A percentile compares a stretch with the other conserved stretches of the same genome.
Evolutionary conservation across 2,329 filamentous ascomycete species (phyloP).

Genomic region (Ceratocystis huliohia): DNA sequence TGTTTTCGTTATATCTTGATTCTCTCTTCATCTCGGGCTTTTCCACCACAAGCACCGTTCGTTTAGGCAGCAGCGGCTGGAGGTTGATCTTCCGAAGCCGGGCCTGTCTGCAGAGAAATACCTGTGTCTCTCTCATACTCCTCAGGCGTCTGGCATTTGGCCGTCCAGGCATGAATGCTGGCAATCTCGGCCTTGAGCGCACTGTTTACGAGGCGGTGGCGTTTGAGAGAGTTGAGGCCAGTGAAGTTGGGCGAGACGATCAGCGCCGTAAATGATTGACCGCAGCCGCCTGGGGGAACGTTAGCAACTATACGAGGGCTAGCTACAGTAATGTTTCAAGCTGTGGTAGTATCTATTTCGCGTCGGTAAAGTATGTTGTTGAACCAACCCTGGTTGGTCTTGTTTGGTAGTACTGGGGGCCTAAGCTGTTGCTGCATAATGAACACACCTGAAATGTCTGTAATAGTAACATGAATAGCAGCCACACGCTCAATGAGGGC

Average conservation of each 20-base stretch:
- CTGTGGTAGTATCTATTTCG: background rate
- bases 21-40: too few relatives aligned
- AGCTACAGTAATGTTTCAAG: background rate
- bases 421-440: conserved; percentile 2
- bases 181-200: conserved; percentile 79
- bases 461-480: conserved; percentile 71
- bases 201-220: conserved; percentile 75
- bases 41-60: conserved; percentile 24
- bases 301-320: conserved; percentile 18
- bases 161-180: conserved; percentile 86
- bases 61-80: background rate
- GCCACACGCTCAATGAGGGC: conserved; percentile 58
- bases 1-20: background rate
- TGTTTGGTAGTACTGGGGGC: background rate
- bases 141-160: conserved; percentile 82
- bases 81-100: conserved; percentile 31
- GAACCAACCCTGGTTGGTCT: background rate
- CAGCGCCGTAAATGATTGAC: conserved; percentile 47
- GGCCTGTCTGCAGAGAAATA: conserved; percentile 21
- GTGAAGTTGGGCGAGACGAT: conserved; percentile 55
- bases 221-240: conserved; percentile 63
- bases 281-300: conserved; percentile 41
- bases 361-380: background rate
- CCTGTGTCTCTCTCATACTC: conserved; percentile 63
- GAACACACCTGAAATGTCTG: conserved; percentile 74